Percentiles rank a stretch among this genome's conserved stretches.
These are phyloP conservation scores for Micractinium sp. DNA, from an alignment of 139 green algal species.

Conservation along the genomic window DNA sequence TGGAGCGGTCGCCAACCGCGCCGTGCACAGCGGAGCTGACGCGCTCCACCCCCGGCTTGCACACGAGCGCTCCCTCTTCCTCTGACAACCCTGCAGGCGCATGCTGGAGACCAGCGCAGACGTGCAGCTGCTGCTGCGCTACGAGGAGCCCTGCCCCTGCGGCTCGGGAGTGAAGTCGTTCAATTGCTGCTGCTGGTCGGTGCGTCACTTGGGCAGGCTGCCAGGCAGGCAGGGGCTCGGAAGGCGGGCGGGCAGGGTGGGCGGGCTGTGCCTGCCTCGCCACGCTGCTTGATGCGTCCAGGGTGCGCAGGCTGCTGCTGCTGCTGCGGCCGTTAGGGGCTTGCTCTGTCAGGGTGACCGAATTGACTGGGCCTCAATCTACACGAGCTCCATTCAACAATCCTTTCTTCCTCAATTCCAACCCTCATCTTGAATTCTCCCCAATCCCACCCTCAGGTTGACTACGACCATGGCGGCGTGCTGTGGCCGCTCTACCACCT, in stretches of 20 bases:
- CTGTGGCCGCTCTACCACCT: constrained; percentile 71
- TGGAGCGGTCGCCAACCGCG: no score
- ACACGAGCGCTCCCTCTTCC: background rate
- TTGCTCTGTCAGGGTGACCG: no score
- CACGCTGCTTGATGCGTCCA: background rate
- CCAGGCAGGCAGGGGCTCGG: no score
- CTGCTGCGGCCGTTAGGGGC: background rate
- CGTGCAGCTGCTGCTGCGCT: constrained; percentile 52
- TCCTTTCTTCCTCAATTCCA: background rate
- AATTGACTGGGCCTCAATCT: no score
- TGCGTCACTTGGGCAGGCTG: background rate
- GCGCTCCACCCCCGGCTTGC: background rate
- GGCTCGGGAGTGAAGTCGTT: background rate
- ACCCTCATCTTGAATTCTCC: background rate
- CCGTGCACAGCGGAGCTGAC: no score
- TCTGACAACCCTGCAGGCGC: constrained; percentile 41
- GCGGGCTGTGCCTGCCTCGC: background rate
- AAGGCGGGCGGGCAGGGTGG: background rate
- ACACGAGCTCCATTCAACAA: no score
- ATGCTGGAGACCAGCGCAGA: constrained; percentile 62
- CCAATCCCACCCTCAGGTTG: background rate
- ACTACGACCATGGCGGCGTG: constrained; percentile 53
- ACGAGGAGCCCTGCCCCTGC: constrained; percentile 57
- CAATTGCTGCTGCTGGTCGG: constrained; percentile 54
- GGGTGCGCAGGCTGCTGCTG: background rate